Base-by-base conservation (phyloP, 495 filamentous ascomycete species). In the Staphylotrichum longicolle region DNA sequence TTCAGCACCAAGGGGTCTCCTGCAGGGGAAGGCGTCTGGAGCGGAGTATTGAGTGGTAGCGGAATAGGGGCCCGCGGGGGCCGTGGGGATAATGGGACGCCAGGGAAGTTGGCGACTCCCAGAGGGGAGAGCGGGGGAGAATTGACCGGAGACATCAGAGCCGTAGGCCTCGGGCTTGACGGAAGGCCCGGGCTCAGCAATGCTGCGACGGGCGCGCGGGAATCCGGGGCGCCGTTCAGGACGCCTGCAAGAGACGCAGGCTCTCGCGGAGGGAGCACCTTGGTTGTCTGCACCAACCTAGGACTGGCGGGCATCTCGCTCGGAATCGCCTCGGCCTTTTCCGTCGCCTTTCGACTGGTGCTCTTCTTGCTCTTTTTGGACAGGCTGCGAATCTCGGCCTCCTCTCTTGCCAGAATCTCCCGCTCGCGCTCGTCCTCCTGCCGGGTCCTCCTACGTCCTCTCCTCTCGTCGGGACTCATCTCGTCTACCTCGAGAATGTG, bases 131-230 rank as follows among this genome's bases (percentile, higher is more conserved):
- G 76, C 15, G 88, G 85, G 42, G 87, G 83, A n/a, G 88, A 87
- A 44, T 62, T 88, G 58, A 88, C 75, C 12, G 90, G 90, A 32
- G 91, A 91, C 55, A 82, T 85, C 54, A 90, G 66, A 10, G 84
- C 84, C 65, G 85, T 85, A n/a, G 94, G 94, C 55, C 93, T 83
- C 32, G 94, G 94, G 68, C 95, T 98, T 35, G 88, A 75, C 1
- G 94, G 94, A 51, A 98, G 77, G 32, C 94, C 94, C 27, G 93
- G 91, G 60, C 90, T 96, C 77, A 92, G 81, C 37, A 92, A 78
- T 41, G 86, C 78, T 34, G 86, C 76, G 33, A 77, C 70, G 37
- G 73, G 55, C 61, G 62, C 51, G 62, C 65, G 66, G 64, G 69
- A 15, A 71, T 69, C 56, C 40, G 61, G 59, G 7, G 64, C 62